Base-by-base conservation (phyloP, 1,284 basidiomycete genomes). In the Papiliotrema fonsecae region DNA sequence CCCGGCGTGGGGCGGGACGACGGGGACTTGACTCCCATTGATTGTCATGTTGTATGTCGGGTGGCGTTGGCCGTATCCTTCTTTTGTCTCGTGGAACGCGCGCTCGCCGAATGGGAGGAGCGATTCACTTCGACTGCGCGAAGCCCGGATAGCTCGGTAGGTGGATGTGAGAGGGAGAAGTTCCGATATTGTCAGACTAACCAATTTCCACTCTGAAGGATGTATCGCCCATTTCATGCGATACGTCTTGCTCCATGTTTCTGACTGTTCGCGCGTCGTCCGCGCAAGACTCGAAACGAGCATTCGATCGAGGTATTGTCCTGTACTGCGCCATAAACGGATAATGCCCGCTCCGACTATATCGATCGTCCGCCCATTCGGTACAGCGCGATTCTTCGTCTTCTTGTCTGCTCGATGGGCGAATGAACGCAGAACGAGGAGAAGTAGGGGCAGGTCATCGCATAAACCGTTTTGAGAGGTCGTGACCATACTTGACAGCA, bases 361-460 rank as follows among this genome's bases (percentile, higher is more conserved):
- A 32, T 54, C 47, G 30, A 49, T 37, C 3, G 48, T 51, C 28
- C 47, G 38, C 19, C 13, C 18, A 35, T 38, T 19, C 11, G 51
- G 41, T 18, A 11, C 2, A 19, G 35, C 26, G 2, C 36, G 27
- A 25, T 22, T 18, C 30, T 39, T n/a, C 19, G 4, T 10, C 6
- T 30, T 3, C 9, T 9, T 14, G 6, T 16, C 43, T 5, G n/a
- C 6, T 5, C 38, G 16, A 19, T 41, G 35, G 19, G 41, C 46
- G 39, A 32, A 48, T 21, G 25, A 11, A 24, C 22, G 32, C 18
- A 44, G 21, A 6, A 52, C 25, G 16, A 51, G 35, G 10, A 46
- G 42, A 10, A 57, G 28, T 26, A 45, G 41, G n/a, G 39, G 35
- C 7, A 50, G 27, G 34, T 49, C 36, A 11, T 35, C 16, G 14